Evolutionary conservation across 441 rosid species (phyloP).

Genomic region (Mallotus repandus): DNA sequence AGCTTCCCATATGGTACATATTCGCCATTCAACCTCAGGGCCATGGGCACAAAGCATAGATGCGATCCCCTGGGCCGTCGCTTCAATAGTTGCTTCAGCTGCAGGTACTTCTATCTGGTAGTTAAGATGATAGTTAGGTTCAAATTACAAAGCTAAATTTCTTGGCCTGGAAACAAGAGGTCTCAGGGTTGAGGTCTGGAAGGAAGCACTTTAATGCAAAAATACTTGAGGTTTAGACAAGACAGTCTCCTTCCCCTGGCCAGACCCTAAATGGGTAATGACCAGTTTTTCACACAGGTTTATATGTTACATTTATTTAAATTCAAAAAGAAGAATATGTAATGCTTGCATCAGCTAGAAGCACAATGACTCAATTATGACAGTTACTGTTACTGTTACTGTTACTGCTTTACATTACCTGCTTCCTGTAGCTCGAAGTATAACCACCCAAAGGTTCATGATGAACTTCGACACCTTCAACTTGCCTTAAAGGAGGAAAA

Average conservation of each 20-base stretch:
- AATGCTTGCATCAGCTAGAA: slow-evolving; percentile 17
- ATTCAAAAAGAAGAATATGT: neutral
- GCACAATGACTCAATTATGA: slow-evolving; percentile 12
- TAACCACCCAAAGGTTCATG: slow-evolving; percentile 75
- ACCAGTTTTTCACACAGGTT: slow-evolving; percentile 1
- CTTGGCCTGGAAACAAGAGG: neutral
- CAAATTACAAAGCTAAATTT: neutral
- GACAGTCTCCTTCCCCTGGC: slow-evolving; percentile 5
- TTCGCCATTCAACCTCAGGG: slow-evolving; percentile 99
- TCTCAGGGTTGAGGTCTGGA: neutral
- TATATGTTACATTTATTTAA: neutral
- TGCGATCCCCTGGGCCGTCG: slow-evolving; percentile 99
- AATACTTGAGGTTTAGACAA: neutral
- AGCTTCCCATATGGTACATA: slow-evolving; percentile 99
- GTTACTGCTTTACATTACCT: slow-evolving; percentile 43
- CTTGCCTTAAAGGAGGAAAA: slow-evolving; percentile 92
- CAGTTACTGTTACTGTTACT: no score
- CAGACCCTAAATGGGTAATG: slow-evolving; percentile 4
- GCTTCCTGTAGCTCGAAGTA: slow-evolving; percentile 78
- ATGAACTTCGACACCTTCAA: slow-evolving; percentile 86
- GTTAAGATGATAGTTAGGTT: slow-evolving; percentile 25
- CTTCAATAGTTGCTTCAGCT: slow-evolving; percentile 97
- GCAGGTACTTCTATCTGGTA: slow-evolving; percentile 94
- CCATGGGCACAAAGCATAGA: slow-evolving; percentile 99
- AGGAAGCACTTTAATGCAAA: slow-evolving; percentile 4